These are phyloP conservation scores for Aristolochia fimbriata DNA, from an alignment of 164 flowering plant genomes.

Conservation along the genomic window DNA sequence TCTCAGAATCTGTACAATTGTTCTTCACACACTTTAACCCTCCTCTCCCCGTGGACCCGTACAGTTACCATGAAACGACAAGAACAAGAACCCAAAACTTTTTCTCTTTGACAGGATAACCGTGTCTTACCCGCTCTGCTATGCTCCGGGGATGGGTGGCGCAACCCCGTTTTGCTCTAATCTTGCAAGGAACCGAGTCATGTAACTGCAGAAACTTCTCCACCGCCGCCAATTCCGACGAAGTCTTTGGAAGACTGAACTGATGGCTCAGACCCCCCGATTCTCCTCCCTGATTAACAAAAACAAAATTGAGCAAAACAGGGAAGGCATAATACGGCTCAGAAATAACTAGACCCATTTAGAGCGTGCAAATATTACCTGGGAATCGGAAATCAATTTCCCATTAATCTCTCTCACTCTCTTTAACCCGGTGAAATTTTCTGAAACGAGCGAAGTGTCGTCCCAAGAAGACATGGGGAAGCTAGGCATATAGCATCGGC, in stretches of 20 bases:
- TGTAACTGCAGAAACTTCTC: slow-evolving; percentile 53
- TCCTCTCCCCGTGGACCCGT: too few species aligned
- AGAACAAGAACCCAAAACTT: background rate
- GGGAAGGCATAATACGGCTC: too few species aligned
- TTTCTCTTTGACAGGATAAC: background rate
- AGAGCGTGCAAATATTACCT: too few species aligned
- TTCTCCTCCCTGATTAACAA: slow-evolving; percentile 31
- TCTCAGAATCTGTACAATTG: too few species aligned
- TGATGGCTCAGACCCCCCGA: slow-evolving; percentile 48
- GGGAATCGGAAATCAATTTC: slow-evolving; percentile 19
- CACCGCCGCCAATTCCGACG: slow-evolving; percentile 47
- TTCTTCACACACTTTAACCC: too few species aligned
- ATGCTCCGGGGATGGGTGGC: slow-evolving; percentile 95
- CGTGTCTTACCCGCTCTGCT: slow-evolving; percentile 73
- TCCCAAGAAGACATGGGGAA: slow-evolving; percentile 56
- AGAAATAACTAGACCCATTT: too few species aligned
- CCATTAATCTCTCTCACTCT: slow-evolving; percentile 28
- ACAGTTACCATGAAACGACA: too few species aligned
- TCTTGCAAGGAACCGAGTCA: slow-evolving; percentile 67
- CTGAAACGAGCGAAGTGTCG: slow-evolving; percentile 35
- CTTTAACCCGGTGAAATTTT: slow-evolving; percentile 24
- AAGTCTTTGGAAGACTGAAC: slow-evolving; percentile 61
- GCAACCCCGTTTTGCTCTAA: slow-evolving; percentile 85
- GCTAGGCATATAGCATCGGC: slow-evolving; percentile 24
- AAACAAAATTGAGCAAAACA: too few species aligned